Evolutionary conservation across 2,329 filamentous ascomycete species (phyloP).

Genomic region (Thermomyces lanuginosus): DNA sequence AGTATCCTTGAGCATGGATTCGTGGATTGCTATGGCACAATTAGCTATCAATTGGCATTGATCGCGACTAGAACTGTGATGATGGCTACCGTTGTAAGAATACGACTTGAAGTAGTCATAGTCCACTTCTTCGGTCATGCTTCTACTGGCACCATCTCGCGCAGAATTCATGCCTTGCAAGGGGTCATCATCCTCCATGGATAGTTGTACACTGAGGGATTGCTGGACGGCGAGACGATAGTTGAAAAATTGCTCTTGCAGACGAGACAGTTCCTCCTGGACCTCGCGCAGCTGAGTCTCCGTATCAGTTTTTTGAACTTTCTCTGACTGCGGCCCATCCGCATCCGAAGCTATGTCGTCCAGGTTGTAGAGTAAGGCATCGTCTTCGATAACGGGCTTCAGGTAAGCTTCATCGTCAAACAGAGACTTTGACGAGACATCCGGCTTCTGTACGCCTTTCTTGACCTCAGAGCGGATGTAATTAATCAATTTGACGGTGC

Average conservation of each 20-base stretch:
- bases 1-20: conserved; percentile 85
- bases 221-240: conserved; percentile 50
- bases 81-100: conserved; percentile 46
- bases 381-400: conserved; percentile 72
- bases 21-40: conserved; percentile 57
- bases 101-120: conserved; percentile 49
- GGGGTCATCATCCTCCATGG: conserved; percentile 36
- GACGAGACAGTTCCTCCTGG: conserved; percentile 43
- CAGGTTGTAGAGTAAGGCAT: conserved; percentile 72
- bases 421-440: conserved; percentile 42
- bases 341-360: conserved; percentile 53
- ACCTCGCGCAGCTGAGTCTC: conserved; percentile 40
- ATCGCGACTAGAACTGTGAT: not conserved
- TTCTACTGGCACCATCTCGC: conserved; percentile 1
- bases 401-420: conserved; percentile 69
- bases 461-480: conserved; percentile 38
- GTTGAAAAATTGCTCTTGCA: conserved; percentile 46
- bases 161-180: too few species aligned
- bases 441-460: conserved; percentile 31
- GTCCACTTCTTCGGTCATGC: conserved; percentile 33
- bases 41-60: not conserved
- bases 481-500: conserved; percentile 58
- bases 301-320: conserved; percentile 15
- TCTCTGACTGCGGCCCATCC: conserved; percentile 15
- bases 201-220: conserved; percentile 50